Conservation (phyloP, 2,329 filamentous ascomycete species). For the Diaporthe vexans region DNA sequence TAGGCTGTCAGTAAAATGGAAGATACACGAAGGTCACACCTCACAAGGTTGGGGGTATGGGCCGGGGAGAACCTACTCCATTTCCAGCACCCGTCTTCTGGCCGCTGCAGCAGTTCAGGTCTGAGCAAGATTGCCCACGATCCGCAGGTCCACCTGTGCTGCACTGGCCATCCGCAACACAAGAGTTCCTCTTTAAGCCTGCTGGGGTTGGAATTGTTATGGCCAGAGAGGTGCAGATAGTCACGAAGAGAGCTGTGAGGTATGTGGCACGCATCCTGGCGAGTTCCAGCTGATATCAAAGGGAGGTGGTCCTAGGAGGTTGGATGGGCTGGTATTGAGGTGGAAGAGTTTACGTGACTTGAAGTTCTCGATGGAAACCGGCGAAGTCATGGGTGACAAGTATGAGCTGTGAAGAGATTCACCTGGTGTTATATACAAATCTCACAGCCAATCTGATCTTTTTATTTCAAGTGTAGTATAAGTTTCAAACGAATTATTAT, state of each 20-base stretch:
- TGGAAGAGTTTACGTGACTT: too few species aligned
- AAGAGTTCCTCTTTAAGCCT: background rate
- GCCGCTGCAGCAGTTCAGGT: slow-evolving; percentile 21
- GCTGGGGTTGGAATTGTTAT: background rate
- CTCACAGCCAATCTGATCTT: too few species aligned
- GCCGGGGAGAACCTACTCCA: background rate
- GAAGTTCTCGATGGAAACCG: background rate
- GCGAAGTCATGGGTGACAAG: background rate
- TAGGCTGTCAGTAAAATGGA: background rate
- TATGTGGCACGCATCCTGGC: background rate
- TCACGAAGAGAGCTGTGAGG: background rate
- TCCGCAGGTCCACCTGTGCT: background rate
- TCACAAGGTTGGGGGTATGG: too few species aligned
- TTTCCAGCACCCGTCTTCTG: background rate
- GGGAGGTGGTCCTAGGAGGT: background rate
- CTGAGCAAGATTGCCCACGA: slow-evolving; percentile 1
- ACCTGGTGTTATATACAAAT: background rate
- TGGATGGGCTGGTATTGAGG: background rate
- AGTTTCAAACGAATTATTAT: background rate
- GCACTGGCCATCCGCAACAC: slow-evolving; percentile 6
- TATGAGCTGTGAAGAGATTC: background rate
- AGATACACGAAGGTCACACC: background rate
- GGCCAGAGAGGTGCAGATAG: background rate
- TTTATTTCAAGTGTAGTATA: too few species aligned
- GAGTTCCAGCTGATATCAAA: background rate